These are phyloP conservation scores for Terfezia claveryi DNA, from an alignment of 495 filamentous ascomycete species.

Conservation along the genomic window DNA sequence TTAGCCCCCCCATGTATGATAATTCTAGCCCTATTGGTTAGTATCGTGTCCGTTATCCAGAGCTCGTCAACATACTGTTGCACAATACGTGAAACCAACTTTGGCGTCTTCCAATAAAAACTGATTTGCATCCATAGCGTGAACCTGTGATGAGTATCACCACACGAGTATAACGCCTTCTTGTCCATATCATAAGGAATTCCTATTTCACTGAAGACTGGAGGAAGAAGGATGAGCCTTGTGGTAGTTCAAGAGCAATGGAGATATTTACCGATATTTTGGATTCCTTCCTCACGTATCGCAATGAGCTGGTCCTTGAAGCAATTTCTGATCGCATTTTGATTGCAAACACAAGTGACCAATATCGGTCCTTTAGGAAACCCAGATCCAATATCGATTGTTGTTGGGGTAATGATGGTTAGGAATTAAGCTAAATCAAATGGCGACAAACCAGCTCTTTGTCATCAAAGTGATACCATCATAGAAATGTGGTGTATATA, in stretches of 20 bases:
- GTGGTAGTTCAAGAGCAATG: neutral
- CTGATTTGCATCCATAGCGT: constrained; percentile 92
- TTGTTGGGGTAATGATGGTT: constrained; percentile 14
- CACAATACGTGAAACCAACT: constrained; percentile 60
- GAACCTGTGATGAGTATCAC: constrained; percentile 75
- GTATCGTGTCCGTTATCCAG: neutral
- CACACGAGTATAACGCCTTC: constrained; percentile 80
- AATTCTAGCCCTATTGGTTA: constrained; percentile 32
- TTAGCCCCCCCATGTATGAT: constrained; percentile 72
- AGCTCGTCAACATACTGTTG: constrained; percentile 29
- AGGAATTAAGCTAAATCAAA: too few relatives aligned
- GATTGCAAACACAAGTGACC: constrained; percentile 69
- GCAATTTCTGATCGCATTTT: constrained; percentile 83
- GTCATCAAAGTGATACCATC: constrained; percentile 92
- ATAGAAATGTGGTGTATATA: constrained; percentile 88
- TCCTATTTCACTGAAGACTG: constrained; percentile 82
- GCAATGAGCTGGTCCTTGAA: constrained; percentile 76
- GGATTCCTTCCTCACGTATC: constrained; percentile 68
- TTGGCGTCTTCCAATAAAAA: constrained; percentile 69
- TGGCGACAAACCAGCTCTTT: constrained; percentile 57
- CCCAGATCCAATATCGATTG: constrained; percentile 87
- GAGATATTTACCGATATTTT: constrained; percentile 35
- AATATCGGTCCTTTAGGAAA: constrained; percentile 68
- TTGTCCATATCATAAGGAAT: constrained; percentile 99
- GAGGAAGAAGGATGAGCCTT: neutral